Evolutionary conservation across 164 flowering plant species (phyloP).

Genomic region (Tetrastigma voinierianum): DNA sequence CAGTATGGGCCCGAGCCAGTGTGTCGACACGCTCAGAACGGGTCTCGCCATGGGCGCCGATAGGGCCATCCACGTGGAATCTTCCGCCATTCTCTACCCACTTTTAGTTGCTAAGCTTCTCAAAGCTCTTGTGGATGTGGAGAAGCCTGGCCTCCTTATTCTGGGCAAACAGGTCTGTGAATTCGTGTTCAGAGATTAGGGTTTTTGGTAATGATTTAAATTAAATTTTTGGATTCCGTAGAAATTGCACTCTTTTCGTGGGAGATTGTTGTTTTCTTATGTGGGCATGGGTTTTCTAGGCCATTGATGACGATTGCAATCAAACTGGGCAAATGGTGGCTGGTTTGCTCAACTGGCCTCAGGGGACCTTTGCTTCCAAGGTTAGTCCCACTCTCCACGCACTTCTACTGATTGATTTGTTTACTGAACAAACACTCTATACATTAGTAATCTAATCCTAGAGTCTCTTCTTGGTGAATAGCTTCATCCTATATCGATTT

Average conservation of each 20-base stretch:
- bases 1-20: slow-evolving; percentile 78
- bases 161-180: slow-evolving; percentile 87
- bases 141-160: slow-evolving; percentile 76
- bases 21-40: slow-evolving; percentile 85
- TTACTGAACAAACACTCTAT: too few species aligned
- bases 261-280: neutral
- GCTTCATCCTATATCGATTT: too few species aligned
- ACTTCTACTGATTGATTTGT: too few species aligned
- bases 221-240: too few species aligned
- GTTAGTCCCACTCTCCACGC: slow-evolving; percentile 28
- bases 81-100: slow-evolving; percentile 40
- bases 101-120: slow-evolving; percentile 84
- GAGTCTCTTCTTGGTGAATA: too few species aligned
- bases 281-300: slow-evolving; percentile 35
- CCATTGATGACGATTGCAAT: slow-evolving; percentile 97
- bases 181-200: neutral
- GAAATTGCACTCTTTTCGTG: neutral
- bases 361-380: slow-evolving; percentile 98
- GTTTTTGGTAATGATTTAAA: too few species aligned
- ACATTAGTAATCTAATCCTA: too few species aligned
- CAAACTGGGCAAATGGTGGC: slow-evolving; percentile 98
- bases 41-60: slow-evolving; percentile 98
- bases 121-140: slow-evolving; percentile 66
- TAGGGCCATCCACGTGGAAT: slow-evolving; percentile 84
- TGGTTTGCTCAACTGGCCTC: slow-evolving; percentile 93